Conservation (phyloP, 495 filamentous ascomycete genomes). For the Penicillium parvum region DNA sequence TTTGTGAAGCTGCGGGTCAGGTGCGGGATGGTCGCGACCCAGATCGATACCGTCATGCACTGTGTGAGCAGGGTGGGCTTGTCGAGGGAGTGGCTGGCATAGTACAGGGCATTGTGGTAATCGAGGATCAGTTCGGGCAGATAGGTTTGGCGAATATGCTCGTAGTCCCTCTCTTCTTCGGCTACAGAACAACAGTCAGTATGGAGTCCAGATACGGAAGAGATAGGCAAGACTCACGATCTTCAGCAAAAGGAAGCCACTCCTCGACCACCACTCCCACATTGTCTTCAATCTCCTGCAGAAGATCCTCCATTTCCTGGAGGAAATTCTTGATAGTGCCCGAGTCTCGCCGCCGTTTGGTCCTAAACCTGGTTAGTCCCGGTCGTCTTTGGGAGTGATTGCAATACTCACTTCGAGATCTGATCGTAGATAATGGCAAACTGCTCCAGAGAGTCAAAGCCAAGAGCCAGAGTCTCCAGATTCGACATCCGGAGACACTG, state of each 20-base stretch:
- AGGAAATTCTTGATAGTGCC: conserved; percentile 32
- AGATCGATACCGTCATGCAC: conserved; percentile 71
- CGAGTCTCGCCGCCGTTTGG: conserved; percentile 32
- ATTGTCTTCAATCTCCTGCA: conserved; percentile 29
- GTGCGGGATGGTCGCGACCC: conserved; percentile 59
- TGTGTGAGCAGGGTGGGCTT: conserved; percentile 60
- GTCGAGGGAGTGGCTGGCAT: conserved; percentile 57
- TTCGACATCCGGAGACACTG: conserved; percentile 65
- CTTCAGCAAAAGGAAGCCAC: conserved; percentile 31
- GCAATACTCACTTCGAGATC: conserved; percentile 36
- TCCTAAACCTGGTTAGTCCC: conserved; percentile 21
- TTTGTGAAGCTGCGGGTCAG: conserved; percentile 61
- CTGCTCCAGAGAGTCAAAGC: conserved; percentile 61
- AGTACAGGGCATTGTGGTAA: conserved; percentile 72
- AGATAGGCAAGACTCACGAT: conserved; percentile 31
- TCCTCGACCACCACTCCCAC: conserved; percentile 39
- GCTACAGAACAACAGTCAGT: conserved; percentile 24
- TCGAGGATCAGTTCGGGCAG: conserved; percentile 77
- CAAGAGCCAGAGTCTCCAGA: conserved; percentile 63
- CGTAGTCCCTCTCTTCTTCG: conserved; percentile 38
- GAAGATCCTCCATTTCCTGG: conserved; percentile 27
- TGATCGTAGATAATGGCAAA: conserved; percentile 49
- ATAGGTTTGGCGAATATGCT: conserved; percentile 63
- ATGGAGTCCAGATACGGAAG: not conserved
- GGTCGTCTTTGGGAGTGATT: not conserved